phyloP scores from a whole-genome alignment of 2,329 filamentous ascomycete species.

The Metarhizium album region DNA sequence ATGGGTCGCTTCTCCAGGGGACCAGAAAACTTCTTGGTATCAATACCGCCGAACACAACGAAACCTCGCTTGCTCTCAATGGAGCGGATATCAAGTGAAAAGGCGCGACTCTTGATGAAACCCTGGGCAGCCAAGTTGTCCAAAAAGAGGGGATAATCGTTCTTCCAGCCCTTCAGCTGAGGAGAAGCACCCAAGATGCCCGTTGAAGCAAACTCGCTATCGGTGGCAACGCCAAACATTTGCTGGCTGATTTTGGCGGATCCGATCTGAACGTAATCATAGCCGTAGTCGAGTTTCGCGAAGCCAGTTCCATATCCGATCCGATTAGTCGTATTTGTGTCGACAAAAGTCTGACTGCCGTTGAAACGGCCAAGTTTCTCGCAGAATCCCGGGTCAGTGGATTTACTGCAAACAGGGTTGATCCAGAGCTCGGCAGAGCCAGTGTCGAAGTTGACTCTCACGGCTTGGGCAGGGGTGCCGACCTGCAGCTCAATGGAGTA shows the following conservation, averaged over 20 bases:
- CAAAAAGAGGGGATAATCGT: constrained; percentile 23
- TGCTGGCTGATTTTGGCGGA: constrained; percentile 22
- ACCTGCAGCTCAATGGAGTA: constrained; percentile 28
- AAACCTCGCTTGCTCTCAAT: constrained; percentile 20
- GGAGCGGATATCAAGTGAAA: constrained; percentile 24
- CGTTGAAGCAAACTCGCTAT: constrained; percentile 17
- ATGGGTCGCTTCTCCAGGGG: constrained; percentile 45
- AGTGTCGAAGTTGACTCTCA: constrained; percentile 30
- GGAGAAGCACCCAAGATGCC: constrained; percentile 27
- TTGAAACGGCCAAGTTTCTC: constrained; percentile 19
- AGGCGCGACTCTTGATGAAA: constrained; percentile 26
- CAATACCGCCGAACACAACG: constrained; percentile 45
- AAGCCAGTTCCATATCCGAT: constrained; percentile 23
- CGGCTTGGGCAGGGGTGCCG: constrained; percentile 26
- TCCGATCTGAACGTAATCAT: constrained; percentile 23
- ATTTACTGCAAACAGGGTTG: constrained; percentile 27
- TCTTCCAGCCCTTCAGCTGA: constrained; percentile 21
- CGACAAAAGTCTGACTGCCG: constrained; percentile 18
- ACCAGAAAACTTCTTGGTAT: constrained; percentile 44
- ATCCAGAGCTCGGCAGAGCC: constrained; percentile 32
- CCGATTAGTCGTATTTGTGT: constrained; percentile 15
- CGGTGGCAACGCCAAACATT: constrained; percentile 25
- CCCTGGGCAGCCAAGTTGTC: constrained; percentile 23
- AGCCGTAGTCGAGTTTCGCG: constrained; percentile 22
- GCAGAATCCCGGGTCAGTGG: constrained; percentile 18